Conservation (phyloP, 192 early-diverging fungal species). For the Diversispora eburnea region DNA sequence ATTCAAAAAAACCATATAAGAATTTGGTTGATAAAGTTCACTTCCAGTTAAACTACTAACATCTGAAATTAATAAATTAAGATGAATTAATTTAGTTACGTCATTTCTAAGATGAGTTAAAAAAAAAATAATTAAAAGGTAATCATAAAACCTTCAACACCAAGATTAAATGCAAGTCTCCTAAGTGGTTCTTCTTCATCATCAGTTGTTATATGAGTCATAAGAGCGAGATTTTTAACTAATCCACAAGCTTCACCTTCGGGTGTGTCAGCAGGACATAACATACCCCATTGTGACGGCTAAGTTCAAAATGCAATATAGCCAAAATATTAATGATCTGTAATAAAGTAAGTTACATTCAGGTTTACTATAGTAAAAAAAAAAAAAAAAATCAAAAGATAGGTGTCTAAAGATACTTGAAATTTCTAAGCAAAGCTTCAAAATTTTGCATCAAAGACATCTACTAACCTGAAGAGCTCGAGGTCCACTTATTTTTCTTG, state of each 20-base stretch:
- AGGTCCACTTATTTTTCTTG: conserved; percentile 95
- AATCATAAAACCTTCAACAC: conserved; percentile 62
- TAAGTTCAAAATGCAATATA: conserved; percentile 14
- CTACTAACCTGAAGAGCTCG: conserved; percentile 73
- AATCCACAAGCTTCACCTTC: conserved; percentile 98
- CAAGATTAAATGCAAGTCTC: conserved; percentile 77
- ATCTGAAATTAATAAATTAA: conserved; percentile 47
- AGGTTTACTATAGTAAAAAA: neutral
- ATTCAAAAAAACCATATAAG: conserved; percentile 90
- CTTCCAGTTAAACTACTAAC: conserved; percentile 81
- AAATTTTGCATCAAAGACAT: neutral
- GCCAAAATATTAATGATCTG: neutral
- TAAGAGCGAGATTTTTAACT: conserved; percentile 95
- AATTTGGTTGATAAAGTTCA: conserved; percentile 76
- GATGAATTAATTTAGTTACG: neutral
- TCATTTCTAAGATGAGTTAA: neutral
- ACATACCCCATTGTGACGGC: conserved; percentile 97
- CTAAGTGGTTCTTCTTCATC: conserved; percentile 79
- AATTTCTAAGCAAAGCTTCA: neutral
- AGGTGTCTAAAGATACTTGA: neutral
- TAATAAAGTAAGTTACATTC: neutral
- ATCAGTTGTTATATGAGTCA: conserved; percentile 98
- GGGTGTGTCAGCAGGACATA: conserved; percentile 95
- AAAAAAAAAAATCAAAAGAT: conserved; percentile 17
- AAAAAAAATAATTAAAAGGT: neutral